Base-by-base conservation (phyloP, 768 basidiomycete species). In the Russula lepida region DNA sequence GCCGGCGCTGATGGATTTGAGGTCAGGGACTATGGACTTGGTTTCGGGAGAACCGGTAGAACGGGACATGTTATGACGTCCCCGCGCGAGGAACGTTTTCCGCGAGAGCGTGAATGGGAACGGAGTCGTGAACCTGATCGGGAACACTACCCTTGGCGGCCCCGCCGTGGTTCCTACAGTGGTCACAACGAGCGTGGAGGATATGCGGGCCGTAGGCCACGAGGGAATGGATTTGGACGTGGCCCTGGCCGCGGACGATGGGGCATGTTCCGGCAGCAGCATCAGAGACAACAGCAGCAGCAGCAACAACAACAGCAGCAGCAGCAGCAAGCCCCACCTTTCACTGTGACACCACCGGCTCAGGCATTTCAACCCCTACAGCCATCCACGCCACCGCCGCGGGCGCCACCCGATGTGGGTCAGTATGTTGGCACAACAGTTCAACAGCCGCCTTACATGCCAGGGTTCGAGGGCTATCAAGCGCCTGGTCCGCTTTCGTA, bases 1-100 rank as follows among this genome's bases (percentile, higher is more conserved):
- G 50, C 66, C 21, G 46, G 63, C 9, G 73, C 72, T 35, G 77
- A 77, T 50, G 74, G 78, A 12, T 81, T 79, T 70, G 77, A 78
- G 58, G 85, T 86, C 47, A 79, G 76, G 62, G 78, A 87, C 66
- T 86, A 77, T 58, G 85, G 86, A 9, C 86, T 74, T 67, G 84
- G 85, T 5, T 86, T 86, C 63, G 85, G 85, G 1, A 71, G 74
- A 13, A 70, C 71, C 11, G 74, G 76, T 62, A 76, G 75, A 4
- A 65, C 64, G 4, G 75, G 75, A 4, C 74, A 76, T 30, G 71
- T 73, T 2, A 66, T 71, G 1, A 63, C 69, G 0, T 60, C 71
- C 9, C 59, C 66, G 5, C 73, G 71, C 25, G 74, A 72, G 25
- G 73, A 71, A 13, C 62, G 70, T 53, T 9, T 70, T 5, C 59